Evolutionary conservation across 352 stramenopile genomes (phyloP), one percentile per base, ranked within the genome.

Genomic region (Aphanomyces euteiches): DNA sequence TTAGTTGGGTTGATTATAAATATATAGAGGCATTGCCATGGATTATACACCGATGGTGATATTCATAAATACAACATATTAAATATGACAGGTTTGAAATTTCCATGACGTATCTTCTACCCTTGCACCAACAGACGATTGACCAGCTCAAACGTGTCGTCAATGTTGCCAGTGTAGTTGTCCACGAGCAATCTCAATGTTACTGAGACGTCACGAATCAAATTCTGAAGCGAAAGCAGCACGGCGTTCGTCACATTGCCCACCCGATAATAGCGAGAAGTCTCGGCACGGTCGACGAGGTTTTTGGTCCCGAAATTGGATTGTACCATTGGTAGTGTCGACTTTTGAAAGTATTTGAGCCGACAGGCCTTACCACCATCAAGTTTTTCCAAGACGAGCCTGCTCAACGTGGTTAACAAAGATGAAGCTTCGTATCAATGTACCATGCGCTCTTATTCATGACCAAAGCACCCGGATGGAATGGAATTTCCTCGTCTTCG

Each of bases 361-460:
- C 43, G 64, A 21, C 48, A 70, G 19, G 17, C 43, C 37, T 61
- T 61, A 10, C 48, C 54, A 5, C 1, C 47, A 39, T 53, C 19
- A 7, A 54, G 8, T 40, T 8, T n/a, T 43, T 70, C 64, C 5
- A 70, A 19, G 12, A 63, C 38, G 4, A 70, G 60, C 64, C 64
- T 70, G 48, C 13, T 5, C 28, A 28, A 2, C 28, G 28, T 28
- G 28, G 28, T 28, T 28, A 28, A 28, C 28, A 28, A 28, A 28
- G 28, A 28, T 28, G 28, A 28, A 28, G 28, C 28, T 28, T 28
- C 2, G 28, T 28, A 28, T 28, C 28, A 28, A 28, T 39, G 21
- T 57, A 70, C 64, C 64, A 70, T 37, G 64, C 64, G 19, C 8
- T 70, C 64, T 70, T 70, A 36, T 70, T 70, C 40, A 59, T 37